phyloP scores from a whole-genome alignment of 768 basidiomycete genomes.

The Flagelloscypha sp. region DNA sequence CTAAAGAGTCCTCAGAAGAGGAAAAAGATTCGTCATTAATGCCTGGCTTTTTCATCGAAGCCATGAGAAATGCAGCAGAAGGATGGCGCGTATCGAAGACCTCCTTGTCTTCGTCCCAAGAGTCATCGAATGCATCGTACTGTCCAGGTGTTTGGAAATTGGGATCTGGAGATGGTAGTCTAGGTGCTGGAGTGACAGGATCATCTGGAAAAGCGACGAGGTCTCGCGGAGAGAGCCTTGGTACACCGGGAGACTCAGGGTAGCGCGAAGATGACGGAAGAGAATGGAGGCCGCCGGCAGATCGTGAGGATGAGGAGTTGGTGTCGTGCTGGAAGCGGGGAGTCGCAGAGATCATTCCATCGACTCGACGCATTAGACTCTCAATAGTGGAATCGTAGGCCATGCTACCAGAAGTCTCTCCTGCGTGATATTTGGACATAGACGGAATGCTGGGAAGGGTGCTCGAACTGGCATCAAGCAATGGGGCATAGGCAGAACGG shows the following conservation, averaged over 20 bases:
- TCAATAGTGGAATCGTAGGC: slow-evolving; percentile 53
- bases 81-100: slow-evolving; percentile 54
- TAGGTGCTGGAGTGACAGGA: not conserved
- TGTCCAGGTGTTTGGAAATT: slow-evolving; percentile 17
- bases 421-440: slow-evolving; percentile 51
- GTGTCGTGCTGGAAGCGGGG: too few relatives aligned
- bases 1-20: too few relatives aligned
- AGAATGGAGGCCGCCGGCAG: too few relatives aligned
- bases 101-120: slow-evolving; percentile 38
- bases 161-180: slow-evolving; percentile 3
- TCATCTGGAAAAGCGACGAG: too few relatives aligned
- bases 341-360: too few relatives aligned
- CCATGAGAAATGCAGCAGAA: slow-evolving; percentile 66
- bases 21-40: slow-evolving; percentile 28
- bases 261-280: too few relatives aligned
- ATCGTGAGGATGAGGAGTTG: too few relatives aligned
- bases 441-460: slow-evolving; percentile 66
- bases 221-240: slow-evolving; percentile 9
- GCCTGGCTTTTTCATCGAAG: slow-evolving; percentile 25
- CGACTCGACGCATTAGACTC: slow-evolving; percentile 61
- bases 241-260: slow-evolving; percentile 1
- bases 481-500: too few relatives aligned
- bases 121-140: slow-evolving; percentile 14
- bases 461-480: too few relatives aligned
- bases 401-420: slow-evolving; percentile 37